Evolutionary conservation across 768 basidiomycete species (phyloP), one percentile per base, ranked within the genome.

Genomic region (Pleurotus eryngii): DNA sequence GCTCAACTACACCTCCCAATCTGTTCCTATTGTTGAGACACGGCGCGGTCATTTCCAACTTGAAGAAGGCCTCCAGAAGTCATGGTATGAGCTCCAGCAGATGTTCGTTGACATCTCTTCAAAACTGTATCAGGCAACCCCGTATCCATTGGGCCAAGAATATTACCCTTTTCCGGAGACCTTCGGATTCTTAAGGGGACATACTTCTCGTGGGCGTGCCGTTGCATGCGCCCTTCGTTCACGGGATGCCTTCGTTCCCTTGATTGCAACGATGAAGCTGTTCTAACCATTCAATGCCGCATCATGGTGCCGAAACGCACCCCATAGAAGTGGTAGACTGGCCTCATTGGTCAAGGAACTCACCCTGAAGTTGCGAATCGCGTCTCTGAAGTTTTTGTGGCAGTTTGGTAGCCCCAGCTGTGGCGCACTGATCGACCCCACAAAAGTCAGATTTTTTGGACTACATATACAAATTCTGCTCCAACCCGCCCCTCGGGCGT

Each of bases 161-260:
- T 35, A 15, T 49, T 57, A 39, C 56, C 56, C 26, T 7, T 55
- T 57, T 18, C 56, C 57, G 4, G 48, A 15, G 18, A 7, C 38
- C 26, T 58, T 46, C 30, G 57, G 60, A 9, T 60, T 57, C 49
- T 26, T 54, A 26, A 20, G 39, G 11, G 4, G 15, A 22, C 53
- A 60, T 30, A 39, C 24, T 11, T 40, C 20, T 4, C 35, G 11
- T 17, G 4, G 22, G 37, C n/a, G n/a, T 35, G 60, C 47, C 15
- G 45, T 43, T 39, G 37, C 49, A 20, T 48, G 51, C 8, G 39
- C 50, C 7, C 42, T 20, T 22, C 42, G 57, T 26, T 60, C 60
- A 11, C 14, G 57, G 17, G 51, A 57, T n/a, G 50, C 60, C 12
- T 60, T 60, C 55, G n/a, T 55, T 17, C 60, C 60, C 4, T 57